Evolutionary conservation across 2,329 filamentous ascomycete genomes (phyloP).

Genomic region (Periconia macrospinosa): DNA sequence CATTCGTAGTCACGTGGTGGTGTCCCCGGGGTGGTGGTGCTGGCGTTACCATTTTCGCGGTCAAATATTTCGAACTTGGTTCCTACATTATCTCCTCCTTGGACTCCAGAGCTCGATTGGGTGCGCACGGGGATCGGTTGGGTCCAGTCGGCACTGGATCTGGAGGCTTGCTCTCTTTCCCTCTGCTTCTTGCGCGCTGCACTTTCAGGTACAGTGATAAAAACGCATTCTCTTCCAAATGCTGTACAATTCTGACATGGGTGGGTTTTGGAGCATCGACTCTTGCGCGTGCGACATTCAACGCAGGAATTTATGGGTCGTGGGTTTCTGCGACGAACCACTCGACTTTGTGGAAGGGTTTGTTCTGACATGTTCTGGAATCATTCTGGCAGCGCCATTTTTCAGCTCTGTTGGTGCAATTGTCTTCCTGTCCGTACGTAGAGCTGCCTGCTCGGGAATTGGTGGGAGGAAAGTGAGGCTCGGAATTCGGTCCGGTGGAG

Average conservation of each 20-base stretch:
- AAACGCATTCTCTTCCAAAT: slow-evolving; percentile 42
- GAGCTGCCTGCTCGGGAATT: background rate
- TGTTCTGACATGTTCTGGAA: slow-evolving; percentile 40
- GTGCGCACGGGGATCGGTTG: slow-evolving; percentile 39
- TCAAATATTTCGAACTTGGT: slow-evolving; percentile 21
- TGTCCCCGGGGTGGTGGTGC: slow-evolving; percentile 40
- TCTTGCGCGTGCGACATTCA: slow-evolving; percentile 43
- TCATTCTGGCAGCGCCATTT: slow-evolving; percentile 37
- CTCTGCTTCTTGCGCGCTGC: slow-evolving; percentile 42
- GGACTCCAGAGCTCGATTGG: slow-evolving; percentile 10
- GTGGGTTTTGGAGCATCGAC: slow-evolving; percentile 43
- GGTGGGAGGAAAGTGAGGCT: slow-evolving; percentile 9
- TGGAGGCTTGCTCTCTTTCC: slow-evolving; percentile 32
- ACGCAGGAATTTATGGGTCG: slow-evolving; percentile 44
- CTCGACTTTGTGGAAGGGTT: slow-evolving; percentile 40
- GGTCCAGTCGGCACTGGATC: slow-evolving; percentile 39
- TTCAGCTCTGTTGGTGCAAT: slow-evolving; percentile 2
- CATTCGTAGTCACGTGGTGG: slow-evolving; percentile 44
- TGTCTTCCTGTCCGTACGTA: slow-evolving; percentile 2
- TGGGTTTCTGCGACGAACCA: slow-evolving; percentile 43
- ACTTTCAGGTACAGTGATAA: slow-evolving; percentile 43
- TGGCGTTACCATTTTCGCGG: slow-evolving; percentile 27
- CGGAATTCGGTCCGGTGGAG: slow-evolving; percentile 23
- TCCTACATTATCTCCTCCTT: background rate
- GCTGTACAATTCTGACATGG: slow-evolving; percentile 44